Evolutionary conservation across 2,329 filamentous ascomycete species (phyloP).

Genomic region (Alternaria conjuncta): DNA sequence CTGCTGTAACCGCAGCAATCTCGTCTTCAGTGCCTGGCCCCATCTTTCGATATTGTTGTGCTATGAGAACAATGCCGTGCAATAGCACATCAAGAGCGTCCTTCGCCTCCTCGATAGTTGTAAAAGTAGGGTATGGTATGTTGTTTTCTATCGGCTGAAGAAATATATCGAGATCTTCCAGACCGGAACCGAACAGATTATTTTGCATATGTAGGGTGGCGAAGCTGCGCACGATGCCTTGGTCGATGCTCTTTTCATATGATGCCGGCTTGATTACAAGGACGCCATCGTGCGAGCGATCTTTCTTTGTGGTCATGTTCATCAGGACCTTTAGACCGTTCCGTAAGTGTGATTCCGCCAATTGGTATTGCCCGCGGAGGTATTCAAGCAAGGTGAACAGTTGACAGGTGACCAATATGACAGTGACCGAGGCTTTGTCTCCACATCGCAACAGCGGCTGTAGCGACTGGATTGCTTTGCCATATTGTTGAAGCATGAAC

Average conservation of each 20-base stretch:
- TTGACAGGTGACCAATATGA: conserved; percentile 52
- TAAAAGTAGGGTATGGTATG: neutral
- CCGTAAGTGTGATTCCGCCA: conserved; percentile 49
- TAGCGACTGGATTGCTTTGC: conserved; percentile 49
- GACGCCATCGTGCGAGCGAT: neutral
- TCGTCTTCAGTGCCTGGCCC: neutral
- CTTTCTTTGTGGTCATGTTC: conserved; percentile 19
- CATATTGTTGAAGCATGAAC: conserved; percentile 50
- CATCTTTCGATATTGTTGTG: neutral
- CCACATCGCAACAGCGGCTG: conserved; percentile 24
- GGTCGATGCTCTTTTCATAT: conserved; percentile 45
- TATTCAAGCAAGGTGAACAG: conserved; percentile 53
- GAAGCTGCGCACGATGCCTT: conserved; percentile 55
- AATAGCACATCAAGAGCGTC: conserved; percentile 14
- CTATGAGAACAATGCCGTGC: neutral
- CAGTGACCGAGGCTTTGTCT: conserved; percentile 35
- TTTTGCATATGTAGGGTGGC: conserved; percentile 29
- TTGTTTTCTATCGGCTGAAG: neutral
- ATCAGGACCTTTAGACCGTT: conserved; percentile 51
- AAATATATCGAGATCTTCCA: neutral
- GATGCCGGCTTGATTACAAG: neutral
- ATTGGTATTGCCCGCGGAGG: conserved; percentile 48
- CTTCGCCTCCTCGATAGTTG: conserved; percentile 10
- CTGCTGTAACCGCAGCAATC: neutral
- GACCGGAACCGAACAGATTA: conserved; percentile 18